Base-by-base conservation (phyloP, 2,329 filamentous ascomycete genomes). In the Metarhizium rileyi region DNA sequence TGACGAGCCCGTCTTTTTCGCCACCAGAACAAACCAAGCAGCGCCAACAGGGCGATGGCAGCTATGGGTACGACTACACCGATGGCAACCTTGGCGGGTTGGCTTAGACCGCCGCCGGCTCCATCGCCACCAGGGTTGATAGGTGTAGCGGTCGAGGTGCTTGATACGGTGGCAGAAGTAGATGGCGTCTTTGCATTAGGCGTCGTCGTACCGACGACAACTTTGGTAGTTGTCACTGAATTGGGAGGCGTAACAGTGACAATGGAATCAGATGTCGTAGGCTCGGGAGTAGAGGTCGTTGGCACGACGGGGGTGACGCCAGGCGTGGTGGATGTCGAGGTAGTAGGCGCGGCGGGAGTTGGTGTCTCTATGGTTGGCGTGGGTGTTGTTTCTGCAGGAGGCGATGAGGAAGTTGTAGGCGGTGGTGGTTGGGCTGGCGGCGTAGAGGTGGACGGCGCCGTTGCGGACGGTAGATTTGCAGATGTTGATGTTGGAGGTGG, bases 51-150 rank as follows among this genome's bases (percentile, higher is more conserved):
- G 2, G 88, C 89, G 35, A 97, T 89, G 1, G 85, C 89, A 1
- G 83, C 89, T 45, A 98, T 91, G 4, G 93, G 93, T 2, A 97
- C 87, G 5, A 96, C 89, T 1, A 98, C 93, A 3, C 90, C 91
- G 46, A 97, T 83, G 7, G 93, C 91, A 53, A 95, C 95, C 57
- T 80, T 90, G 44, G 84, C 85, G 30, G 77, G 75, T 44, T 76
- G 75, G 56, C 64, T 71, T 7, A 90, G 69, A 2, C 79, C 77
- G 6, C 69, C 63, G 5, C 69, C 63, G n/a, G 63, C 49, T 7
- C 56, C 46, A 9, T 59, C 55, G 6, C 63, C 59, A 1, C 60
- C 57, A 53, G 58, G 49, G 47, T 60, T 56, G 51, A 62, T 57
- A 5, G 63, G 50, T 6, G 64, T 62, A 3, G 64, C 54, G 12